Evolutionary conservation across 2,329 filamentous ascomycete genomes (phyloP), one percentile per base, ranked within the genome.

Genomic region (Ophiocordyceps camponoti-floridani): DNA sequence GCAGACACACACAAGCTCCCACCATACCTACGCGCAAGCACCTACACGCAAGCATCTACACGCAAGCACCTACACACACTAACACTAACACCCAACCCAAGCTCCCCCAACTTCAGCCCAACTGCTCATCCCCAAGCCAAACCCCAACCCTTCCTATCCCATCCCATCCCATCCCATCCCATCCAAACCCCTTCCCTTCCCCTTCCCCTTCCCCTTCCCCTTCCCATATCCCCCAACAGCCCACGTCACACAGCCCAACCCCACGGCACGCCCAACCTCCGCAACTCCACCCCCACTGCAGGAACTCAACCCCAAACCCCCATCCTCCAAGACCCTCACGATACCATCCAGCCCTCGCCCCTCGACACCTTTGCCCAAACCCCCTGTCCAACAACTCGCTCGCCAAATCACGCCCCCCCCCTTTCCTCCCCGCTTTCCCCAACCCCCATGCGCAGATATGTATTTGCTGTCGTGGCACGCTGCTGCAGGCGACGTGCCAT

Each of bases 401-500:
- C 16, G 16, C 35, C 35, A 38, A 38, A 38, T 38, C 35, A 18
- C 4, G 35, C 9, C 13, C 35, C 19, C 40, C 8, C 42, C 40
- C 28, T 35, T 14, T 41, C 28, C 13, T n/a, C 33, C 40, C 44
- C 44, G 40, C 30, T 40, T 42, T 42, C 40, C 35, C 30, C 41
- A 37, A n/a, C n/a, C 35, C 35, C 14, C 28, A 28, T n/a, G 41
- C 41, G 41, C 44, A 42, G 40, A 42, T n/a, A n/a, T n/a, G n/a
- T 45, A 42, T 33, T 42, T 37, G 28, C 38, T 45, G 44, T 33
- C n/a, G 44, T 30, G 30, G 16, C 11, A 38, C 40, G 5, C 40
- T 37, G 40, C 44, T 45, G 44, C 44, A 42, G 23, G 40, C 40
- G 40, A 45, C n/a, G 37, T 38, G 35, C 35, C 14, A 38, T n/a